Percentiles rank a stretch among this genome's conserved stretches.
phyloP scores from a whole-genome alignment of 2,329 filamentous ascomycete genomes.

The Talaromyces amestolkiae region DNA sequence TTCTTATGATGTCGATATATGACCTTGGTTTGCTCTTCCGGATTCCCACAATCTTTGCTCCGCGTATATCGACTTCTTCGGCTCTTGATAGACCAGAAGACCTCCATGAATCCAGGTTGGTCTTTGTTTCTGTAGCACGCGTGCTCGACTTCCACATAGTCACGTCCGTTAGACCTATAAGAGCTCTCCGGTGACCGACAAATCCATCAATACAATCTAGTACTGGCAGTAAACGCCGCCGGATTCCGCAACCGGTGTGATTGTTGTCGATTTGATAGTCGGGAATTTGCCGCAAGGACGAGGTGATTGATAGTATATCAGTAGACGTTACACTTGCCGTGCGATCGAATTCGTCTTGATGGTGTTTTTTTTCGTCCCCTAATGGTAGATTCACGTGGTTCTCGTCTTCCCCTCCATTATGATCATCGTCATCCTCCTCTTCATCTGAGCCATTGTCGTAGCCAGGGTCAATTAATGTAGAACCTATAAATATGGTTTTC shows the following conservation, averaged over 20 bases:
- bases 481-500: constrained; percentile 43
- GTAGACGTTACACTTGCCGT: constrained; percentile 5
- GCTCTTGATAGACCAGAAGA: constrained; percentile 20
- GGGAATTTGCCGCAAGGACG: constrained; percentile 41
- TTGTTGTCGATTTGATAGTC: constrained; percentile 45
- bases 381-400: constrained; percentile 11
- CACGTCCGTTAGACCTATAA: constrained; percentile 30
- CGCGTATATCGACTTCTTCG: constrained; percentile 20
- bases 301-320: constrained; percentile 33
- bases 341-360: not conserved
- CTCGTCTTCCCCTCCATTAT: constrained; percentile 19
- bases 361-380: not conserved
- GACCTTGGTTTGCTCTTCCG: constrained; percentile 7
- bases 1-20: constrained; percentile 16
- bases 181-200: constrained; percentile 31
- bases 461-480: constrained; percentile 37
- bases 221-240: constrained; percentile 40
- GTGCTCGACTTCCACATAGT: constrained; percentile 20
- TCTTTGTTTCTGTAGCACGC: not conserved
- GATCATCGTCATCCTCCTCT: constrained; percentile 6
- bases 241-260: constrained; percentile 43
- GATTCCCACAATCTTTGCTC: constrained; percentile 20
- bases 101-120: constrained; percentile 21
- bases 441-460: constrained; percentile 25
- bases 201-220: constrained; percentile 41